Percentiles rank a stretch among this genome's conserved stretches.
Conservation (phyloP, 441 rosid species). For the Brassica hybrid region DNA sequence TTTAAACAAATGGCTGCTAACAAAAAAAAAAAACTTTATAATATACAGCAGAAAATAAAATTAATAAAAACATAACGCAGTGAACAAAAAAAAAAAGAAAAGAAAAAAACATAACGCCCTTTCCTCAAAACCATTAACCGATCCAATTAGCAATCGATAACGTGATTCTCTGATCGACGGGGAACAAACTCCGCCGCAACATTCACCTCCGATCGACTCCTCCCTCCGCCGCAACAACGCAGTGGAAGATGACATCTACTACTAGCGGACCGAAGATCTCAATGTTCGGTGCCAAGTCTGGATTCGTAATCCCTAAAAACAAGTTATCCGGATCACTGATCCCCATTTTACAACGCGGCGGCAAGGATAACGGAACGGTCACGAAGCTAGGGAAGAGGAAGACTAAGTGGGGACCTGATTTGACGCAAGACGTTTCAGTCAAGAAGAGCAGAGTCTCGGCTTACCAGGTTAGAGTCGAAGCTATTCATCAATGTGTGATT, state of each 20-base stretch:
- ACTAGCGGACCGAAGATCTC: conserved; percentile 57
- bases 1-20: too few species aligned
- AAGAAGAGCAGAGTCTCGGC: conserved; percentile 70
- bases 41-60: too few species aligned
- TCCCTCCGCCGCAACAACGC: background rate
- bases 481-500: background rate
- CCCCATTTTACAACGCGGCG: conserved; percentile 66
- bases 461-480: conserved; percentile 63
- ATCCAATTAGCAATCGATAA: background rate
- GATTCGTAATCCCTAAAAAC: conserved; percentile 92
- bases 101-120: background rate
- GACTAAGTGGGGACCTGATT: conserved; percentile 90
- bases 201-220: background rate
- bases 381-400: conserved; percentile 61
- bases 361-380: conserved; percentile 48
- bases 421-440: conserved; percentile 64
- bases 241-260: conserved; percentile 49
- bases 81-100: too few species aligned
- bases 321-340: conserved; percentile 85
- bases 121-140: conserved; percentile 5
- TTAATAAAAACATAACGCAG: too few species aligned
- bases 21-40: too few species aligned
- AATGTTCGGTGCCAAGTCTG: conserved; percentile 70
- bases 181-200: conserved; percentile 9
- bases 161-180: conserved; percentile 23